Evolutionary conservation across 2,329 filamentous ascomycete genomes (phyloP).

Genomic region (Ilyonectria sp.): DNA sequence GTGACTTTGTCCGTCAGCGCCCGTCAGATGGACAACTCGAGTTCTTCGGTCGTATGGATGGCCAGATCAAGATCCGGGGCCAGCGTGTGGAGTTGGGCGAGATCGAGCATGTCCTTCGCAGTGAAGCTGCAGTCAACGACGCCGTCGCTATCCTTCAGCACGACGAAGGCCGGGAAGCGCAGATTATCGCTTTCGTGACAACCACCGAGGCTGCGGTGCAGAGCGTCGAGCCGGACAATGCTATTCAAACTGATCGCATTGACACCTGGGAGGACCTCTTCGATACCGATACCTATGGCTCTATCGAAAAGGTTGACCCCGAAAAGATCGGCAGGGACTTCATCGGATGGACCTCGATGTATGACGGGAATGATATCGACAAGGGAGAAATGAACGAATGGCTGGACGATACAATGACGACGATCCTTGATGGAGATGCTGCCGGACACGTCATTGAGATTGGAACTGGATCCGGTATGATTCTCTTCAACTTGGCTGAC

Average conservation of each 20-base stretch:
- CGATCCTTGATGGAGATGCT: constrained; percentile 31
- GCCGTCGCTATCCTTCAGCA: neutral
- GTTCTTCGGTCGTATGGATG: constrained; percentile 39
- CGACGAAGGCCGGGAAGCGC: neutral
- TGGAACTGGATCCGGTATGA: constrained; percentile 51
- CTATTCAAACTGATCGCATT: neutral
- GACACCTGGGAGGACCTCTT: constrained; percentile 30
- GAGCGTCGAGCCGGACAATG: neutral
- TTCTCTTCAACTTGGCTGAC: constrained; percentile 44
- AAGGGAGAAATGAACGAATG: constrained; percentile 51
- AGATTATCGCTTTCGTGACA: neutral
- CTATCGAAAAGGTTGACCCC: constrained; percentile 21
- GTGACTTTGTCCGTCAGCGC: constrained; percentile 34
- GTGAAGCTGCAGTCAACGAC: neutral
- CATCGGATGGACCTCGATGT: constrained; percentile 46
- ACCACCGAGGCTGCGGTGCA: neutral
- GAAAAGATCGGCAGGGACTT: constrained; percentile 42
- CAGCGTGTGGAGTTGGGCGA: constrained; percentile 44
- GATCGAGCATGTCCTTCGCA: constrained; percentile 29
- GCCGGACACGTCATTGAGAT: constrained; percentile 48
- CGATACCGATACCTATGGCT: constrained; percentile 29
- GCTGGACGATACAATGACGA: constrained; percentile 49
- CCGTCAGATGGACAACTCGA: constrained; percentile 32
- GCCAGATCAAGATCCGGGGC: constrained; percentile 41
- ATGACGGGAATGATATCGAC: constrained; percentile 45